Evolutionary conservation across 2,329 filamentous ascomycete genomes (phyloP), one percentile per base, ranked within the genome.

Genomic region (Colletotrichum sp.): DNA sequence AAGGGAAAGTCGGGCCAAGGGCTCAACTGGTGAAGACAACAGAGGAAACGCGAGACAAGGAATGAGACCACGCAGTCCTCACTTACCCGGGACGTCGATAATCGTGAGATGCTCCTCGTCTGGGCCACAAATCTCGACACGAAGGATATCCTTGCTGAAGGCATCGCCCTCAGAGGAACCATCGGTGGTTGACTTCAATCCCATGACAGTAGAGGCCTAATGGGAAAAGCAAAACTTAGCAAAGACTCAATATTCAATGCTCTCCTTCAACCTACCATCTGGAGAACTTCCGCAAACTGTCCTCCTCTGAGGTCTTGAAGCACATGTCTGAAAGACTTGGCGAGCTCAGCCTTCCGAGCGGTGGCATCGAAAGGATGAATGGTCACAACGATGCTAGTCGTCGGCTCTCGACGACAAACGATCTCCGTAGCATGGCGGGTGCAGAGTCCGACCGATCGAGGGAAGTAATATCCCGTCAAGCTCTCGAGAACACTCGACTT

Each of bases 401-500:
- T 68, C 0, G 59, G 38, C 7, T 87, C 84, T 0, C 87, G 86
- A 3, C 86, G 82, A 71, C 82, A 86, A 5, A 83, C 85, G 38
- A 89, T 89, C 78, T 89, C 86, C 0, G 89, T 90, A 0, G 85
- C 87, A 59, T 89, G 88, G 0, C 88, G 83, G 0, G 89, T 90
- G 61, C 89, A 89, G 2, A 89, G 84, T 1, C 83, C 86, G 0
- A 83, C 82, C 1, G 79, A 83, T 2, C 86, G 83, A 6, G 88
- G 88, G 52, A 90, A 89, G 0, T 85, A 84, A 38, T 90, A 87
- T 0, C 86, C 86, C 0, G 88, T 90, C 36, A 90, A 76, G 21
- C 85, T 96, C 81, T 97, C 94, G 34, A 97, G 86, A 21, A 97
- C 93, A 2, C 94, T 96, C 83, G 93, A 95, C 87, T 97, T 97